Percentiles rank a stretch among this genome's conserved stretches.
Evolutionary conservation across 2,329 filamentous ascomycete species (phyloP).

Genomic region (Aspergillus niger): DNA sequence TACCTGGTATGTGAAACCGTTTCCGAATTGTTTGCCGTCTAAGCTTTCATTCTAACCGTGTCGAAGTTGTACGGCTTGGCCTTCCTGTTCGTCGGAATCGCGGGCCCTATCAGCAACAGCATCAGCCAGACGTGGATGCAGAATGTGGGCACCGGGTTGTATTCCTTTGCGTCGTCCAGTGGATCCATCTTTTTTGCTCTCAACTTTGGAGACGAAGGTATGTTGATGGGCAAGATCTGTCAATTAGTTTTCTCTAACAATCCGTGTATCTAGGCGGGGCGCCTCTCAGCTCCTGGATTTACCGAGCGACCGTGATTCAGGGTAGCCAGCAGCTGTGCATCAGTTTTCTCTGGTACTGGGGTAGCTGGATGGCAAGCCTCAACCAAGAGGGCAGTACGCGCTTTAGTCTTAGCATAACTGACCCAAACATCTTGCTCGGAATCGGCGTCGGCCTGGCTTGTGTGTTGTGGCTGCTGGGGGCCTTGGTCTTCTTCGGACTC

Average conservation of each 20-base stretch:
- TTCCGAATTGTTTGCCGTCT: too few species aligned
- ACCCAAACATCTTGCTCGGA: not conserved
- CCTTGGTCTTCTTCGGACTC: constrained; percentile 3
- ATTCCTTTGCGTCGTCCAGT: constrained; percentile 62
- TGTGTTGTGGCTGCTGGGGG: constrained; percentile 7
- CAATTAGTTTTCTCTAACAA: constrained; percentile 66
- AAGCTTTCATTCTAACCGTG: not conserved
- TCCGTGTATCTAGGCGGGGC: constrained; percentile 35
- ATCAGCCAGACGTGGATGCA: constrained; percentile 55
- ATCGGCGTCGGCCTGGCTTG: constrained; percentile 4
- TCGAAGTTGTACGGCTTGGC: constrained; percentile 55
- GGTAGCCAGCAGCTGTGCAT: constrained; percentile 10
- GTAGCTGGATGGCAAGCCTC: constrained; percentile 8
- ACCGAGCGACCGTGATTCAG: constrained; percentile 6
- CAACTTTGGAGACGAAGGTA: constrained; percentile 65
- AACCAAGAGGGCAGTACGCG: constrained; percentile 2
- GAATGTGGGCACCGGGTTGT: constrained; percentile 61
- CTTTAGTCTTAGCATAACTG: constrained; percentile 3
- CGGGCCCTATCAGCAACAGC: constrained; percentile 51
- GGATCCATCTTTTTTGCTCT: constrained; percentile 67
- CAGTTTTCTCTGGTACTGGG: constrained; percentile 10
- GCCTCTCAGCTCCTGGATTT: constrained; percentile 7
- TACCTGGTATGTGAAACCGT: constrained; percentile 55
- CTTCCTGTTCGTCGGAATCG: constrained; percentile 62
- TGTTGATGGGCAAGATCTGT: constrained; percentile 53